Percentiles rank a stretch among this genome's conserved stretches.
These are phyloP conservation scores for Skeletonema marinoi DNA, from an alignment of 108 stramenopile species.

Conservation along the genomic window DNA sequence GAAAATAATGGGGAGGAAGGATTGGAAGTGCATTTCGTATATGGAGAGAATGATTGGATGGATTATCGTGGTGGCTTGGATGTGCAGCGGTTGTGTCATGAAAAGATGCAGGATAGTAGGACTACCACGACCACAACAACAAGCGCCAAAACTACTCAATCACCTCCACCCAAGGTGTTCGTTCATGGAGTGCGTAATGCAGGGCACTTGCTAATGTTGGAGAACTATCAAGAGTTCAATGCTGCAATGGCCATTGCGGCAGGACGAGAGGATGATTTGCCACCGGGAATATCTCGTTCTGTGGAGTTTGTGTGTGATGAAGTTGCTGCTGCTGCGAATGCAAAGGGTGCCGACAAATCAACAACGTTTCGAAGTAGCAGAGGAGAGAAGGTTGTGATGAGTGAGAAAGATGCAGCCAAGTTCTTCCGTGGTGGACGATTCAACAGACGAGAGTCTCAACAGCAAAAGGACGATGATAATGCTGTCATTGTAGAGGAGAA, in stretches of 20 bases:
- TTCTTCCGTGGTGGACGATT: constrained; percentile 3
- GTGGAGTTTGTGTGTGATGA: background rate
- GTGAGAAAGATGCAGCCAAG: background rate
- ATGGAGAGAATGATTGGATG: constrained; percentile 91
- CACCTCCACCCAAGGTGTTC: background rate
- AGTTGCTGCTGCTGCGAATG: constrained; percentile 32
- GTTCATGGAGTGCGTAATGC: background rate
- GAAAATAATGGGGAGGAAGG: background rate
- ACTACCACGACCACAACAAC: constrained; percentile 52
- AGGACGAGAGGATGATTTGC: constrained; percentile 23
- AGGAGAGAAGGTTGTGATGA: background rate
- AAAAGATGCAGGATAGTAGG: background rate
- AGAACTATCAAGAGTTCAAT: constrained; percentile 66
- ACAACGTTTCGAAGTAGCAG: background rate
- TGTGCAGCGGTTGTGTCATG: constrained; percentile 43
- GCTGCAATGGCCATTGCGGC: constrained; percentile 30
- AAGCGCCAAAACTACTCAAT: constrained; percentile 62
- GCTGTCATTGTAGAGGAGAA: background rate
- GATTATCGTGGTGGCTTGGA: constrained; percentile 67
- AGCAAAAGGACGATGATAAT: background rate
- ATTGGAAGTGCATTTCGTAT: constrained; percentile 72
- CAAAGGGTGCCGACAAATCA: background rate
- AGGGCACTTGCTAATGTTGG: background rate
- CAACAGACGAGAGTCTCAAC: background rate
- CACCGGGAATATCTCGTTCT: background rate